Evolutionary conservation across 1,139 yeast genomes (phyloP), one percentile per base, ranked within the genome.

Genomic region (Pneumocystis carinii): DNA sequence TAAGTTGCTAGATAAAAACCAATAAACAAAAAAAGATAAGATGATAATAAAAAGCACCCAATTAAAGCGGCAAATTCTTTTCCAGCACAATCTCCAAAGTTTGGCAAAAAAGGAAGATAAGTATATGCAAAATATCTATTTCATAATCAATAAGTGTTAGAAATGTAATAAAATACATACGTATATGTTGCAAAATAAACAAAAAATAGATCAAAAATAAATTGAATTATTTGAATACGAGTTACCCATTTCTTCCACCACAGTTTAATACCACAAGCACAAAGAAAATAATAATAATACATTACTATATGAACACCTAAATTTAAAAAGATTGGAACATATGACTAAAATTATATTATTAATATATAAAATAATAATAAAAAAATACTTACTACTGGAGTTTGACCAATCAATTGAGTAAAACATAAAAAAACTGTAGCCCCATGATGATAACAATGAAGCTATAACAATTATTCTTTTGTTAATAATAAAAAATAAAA

Each of bases 221-320:
- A 92, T 78, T 92, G 98, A 71, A 87, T 82, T 76, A 92, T 92
- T 79, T 92, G 98, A 81, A 88, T 85, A 70, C 96, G 83, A 62
- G 98, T 92, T 70, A 92, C 97, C 97, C 97, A 92, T 78, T 90
- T 96, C 78, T 92, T 92, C 98, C 98, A 92, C 97, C 97, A 90
- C 66, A 92, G 97, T 71, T 92, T 85, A 73, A 90, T 87, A 66
- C 96, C 96, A 75, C 96, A 83, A 19, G 97, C 89, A 69, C 92
- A 82, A 72, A 92, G 80, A 82, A 90, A 90, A 80, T 92, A 92
- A 82, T 92, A 92, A 87, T 90, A 92, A 83, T 92, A 92, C 98
- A 92, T 92, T 69, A 92, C 85, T 62, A 92, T 96, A 73, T 92
- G 98, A 61, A 92, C 98, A 65, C 84, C 87, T 76, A 92, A 80